phyloP scores from a whole-genome alignment of 2,329 filamentous ascomycete species.

The Hymenoscyphus repandus region DNA sequence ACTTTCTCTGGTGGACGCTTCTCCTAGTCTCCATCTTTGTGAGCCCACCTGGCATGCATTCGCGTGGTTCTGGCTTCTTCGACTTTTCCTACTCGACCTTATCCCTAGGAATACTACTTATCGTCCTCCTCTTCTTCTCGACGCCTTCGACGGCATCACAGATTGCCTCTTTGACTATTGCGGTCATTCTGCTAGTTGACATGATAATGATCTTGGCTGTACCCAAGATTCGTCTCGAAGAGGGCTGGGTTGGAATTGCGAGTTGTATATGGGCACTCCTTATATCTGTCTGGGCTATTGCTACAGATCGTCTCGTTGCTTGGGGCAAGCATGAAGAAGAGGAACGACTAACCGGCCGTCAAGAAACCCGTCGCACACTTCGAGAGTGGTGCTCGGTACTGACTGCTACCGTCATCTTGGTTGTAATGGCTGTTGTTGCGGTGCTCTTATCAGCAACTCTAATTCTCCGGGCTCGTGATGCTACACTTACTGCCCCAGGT shows the following conservation, averaged over 20 bases:
- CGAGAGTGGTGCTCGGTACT: slow-evolving; percentile 81
- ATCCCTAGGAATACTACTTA: slow-evolving; percentile 68
- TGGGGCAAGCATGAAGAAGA: slow-evolving; percentile 95
- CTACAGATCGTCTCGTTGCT: slow-evolving; percentile 75
- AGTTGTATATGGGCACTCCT: slow-evolving; percentile 79
- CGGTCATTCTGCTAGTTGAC: slow-evolving; percentile 64
- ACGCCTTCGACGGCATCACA: slow-evolving; percentile 76
- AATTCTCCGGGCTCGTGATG: slow-evolving; percentile 73
- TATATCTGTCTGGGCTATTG: slow-evolving; percentile 72
- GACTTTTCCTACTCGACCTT: slow-evolving; percentile 60
- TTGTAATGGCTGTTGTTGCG: slow-evolving; percentile 61
- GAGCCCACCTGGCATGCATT: slow-evolving; percentile 65
- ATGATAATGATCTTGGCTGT: slow-evolving; percentile 76
- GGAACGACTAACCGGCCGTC: slow-evolving; percentile 81
- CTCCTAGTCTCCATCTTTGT: slow-evolving; percentile 87
- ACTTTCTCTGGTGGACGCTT: slow-evolving; percentile 88
- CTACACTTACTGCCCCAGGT: slow-evolving; percentile 67
- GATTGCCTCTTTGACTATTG: slow-evolving; percentile 63
- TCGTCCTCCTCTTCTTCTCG: slow-evolving; percentile 80
- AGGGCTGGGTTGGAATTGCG: slow-evolving; percentile 85
- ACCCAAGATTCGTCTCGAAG: slow-evolving; percentile 69
- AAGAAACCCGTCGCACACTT: slow-evolving; percentile 77
- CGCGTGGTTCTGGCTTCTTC: not conserved
- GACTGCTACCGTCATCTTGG: slow-evolving; percentile 65
- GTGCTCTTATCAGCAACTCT: slow-evolving; percentile 76